A percentile compares a stretch with the other conserved stretches of the same genome.
Evolutionary conservation across 2,329 filamentous ascomycete species (phyloP).

Genomic region (Fusarium temperatum): DNA sequence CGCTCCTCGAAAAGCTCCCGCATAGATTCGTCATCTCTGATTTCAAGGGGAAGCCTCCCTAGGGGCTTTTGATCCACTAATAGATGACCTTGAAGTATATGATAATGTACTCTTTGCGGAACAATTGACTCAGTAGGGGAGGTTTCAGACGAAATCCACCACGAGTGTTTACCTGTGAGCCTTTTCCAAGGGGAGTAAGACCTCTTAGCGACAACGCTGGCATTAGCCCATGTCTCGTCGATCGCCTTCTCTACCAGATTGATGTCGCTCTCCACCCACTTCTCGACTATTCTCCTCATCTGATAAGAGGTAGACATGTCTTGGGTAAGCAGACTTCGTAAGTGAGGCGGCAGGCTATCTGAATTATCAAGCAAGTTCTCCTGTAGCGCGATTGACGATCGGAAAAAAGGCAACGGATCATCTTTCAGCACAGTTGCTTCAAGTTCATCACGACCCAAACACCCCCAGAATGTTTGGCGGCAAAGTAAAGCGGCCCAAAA

Average conservation of each 20-base stretch:
- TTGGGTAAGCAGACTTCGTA: conserved; percentile 24
- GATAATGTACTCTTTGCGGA: conserved; percentile 45
- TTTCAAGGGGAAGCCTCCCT: conserved; percentile 60
- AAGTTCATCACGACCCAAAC: background rate
- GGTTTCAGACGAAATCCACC: conserved; percentile 14
- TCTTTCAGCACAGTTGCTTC: background rate
- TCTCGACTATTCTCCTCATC: background rate
- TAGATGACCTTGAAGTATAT: conserved; percentile 46
- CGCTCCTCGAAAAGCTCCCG: conserved; percentile 63
- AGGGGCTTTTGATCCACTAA: conserved; percentile 49
- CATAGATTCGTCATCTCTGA: conserved; percentile 55
- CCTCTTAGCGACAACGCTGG: background rate
- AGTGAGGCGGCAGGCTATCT: background rate
- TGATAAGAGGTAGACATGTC: conserved; percentile 30
- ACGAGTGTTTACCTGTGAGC: background rate
- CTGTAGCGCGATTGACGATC: conserved; percentile 40
- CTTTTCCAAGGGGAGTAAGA: conserved; percentile 9
- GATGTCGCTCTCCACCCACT: conserved; percentile 28
- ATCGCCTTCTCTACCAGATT: conserved; percentile 35
- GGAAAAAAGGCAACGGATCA: conserved; percentile 32
- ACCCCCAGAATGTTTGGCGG: conserved; percentile 47
- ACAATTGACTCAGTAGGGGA: background rate
- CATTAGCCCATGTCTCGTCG: conserved; percentile 24
- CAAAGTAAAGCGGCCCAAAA: conserved; percentile 68
- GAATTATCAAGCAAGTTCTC: conserved; percentile 39